Evolutionary conservation across 2,329 filamentous ascomycete species (phyloP), one percentile per base, ranked within the genome.

Genomic region (Cordyceps cateniannulata): DNA sequence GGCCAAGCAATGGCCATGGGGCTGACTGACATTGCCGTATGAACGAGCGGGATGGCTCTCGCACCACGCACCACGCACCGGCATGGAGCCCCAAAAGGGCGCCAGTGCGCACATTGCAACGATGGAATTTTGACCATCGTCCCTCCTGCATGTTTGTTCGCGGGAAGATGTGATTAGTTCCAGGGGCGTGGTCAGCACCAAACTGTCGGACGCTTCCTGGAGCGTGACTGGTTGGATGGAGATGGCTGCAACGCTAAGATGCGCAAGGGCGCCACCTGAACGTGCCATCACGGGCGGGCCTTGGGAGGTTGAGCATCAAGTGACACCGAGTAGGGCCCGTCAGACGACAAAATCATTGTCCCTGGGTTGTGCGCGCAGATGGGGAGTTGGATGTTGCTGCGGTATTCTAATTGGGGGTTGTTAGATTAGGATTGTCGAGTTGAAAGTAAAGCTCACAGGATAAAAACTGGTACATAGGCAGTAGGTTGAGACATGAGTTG

Each of bases 21-120:
- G 58, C 58, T 54, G 58, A 60, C 58, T 60, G 58, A 60, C 58
- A 53, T 40, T 29, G 44, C 12, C 58, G 50, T 50, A 60, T 60
- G 58, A 32, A 49, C 50, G 29, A 9, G 24, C 22, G n/a, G 50
- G 42, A 40, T 3, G 16, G 22, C 10, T 60, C 32, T 47, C 14
- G 25, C 12, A 47, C 56, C 32, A 35, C 14, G 32, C 32, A 12
- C 8, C 32, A n/a, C n/a, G n/a, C n/a, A 35, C 10, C 8, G 32
- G 32, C 32, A 35, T 35, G 32, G 32, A 35, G 32, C 9, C 32
- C 32, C 32, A 35, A 35, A 35, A 12, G 32, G 32, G 10, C 24
- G 44, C 44, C 44, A 47, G 14, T 47, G 44, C 20, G 47, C 51
- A 48, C 57, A 35, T 52, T 59, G 38, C 40, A 35, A 51, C 56